Base-by-base conservation (phyloP, 192 early-diverging fungal genomes). In the Powellomyces hirtus region DNA sequence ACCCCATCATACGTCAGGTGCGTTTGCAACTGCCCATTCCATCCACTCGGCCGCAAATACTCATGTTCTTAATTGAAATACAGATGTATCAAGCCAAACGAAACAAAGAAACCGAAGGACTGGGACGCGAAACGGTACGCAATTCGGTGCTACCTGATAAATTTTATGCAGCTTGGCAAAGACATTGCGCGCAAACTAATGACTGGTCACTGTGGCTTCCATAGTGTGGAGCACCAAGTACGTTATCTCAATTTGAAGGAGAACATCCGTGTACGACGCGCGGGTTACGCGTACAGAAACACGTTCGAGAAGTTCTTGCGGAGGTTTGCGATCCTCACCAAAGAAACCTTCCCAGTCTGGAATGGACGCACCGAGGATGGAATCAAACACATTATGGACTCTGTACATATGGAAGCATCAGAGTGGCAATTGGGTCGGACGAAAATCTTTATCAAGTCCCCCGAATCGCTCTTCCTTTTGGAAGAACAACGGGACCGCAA, bases 361-460 rank as follows among this genome's bases (percentile, higher is more conserved):
- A 77, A 86, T 35, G 94, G 97, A 27, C 83, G 84, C 46, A 45
- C 84, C 45, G 77, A 84, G 64, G 77, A 88, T 22, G 96, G 93
- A 35, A 81, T 91, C 16, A 76, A 87, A 31, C 75, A 84, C 50
- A 96, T 99, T 64, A 83, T 99, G 55, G 83, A 91, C 68, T 89
- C 95, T 45, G 93, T 91, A 3, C 88, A 88, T 44, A 89, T 99
- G 63, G 81, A 86, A 27, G 55, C 81, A 5, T 87, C 91, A 29
- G 94, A 97, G 75, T 99, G 95, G 95, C 96, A 98, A 77, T 84
- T 99, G 57, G 97, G 97, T 34, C 86, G 84, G 2, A 91, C 90
- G 53, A 99, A 99, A 80, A 88, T 92, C 18, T 99, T 99, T 75
- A 94, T 99, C 75, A 90, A 95, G 42, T 88, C 90, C 38, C 97